These are phyloP conservation scores for Boletellus ananas DNA, from an alignment of 768 basidiomycete species.

Conservation along the genomic window DNA sequence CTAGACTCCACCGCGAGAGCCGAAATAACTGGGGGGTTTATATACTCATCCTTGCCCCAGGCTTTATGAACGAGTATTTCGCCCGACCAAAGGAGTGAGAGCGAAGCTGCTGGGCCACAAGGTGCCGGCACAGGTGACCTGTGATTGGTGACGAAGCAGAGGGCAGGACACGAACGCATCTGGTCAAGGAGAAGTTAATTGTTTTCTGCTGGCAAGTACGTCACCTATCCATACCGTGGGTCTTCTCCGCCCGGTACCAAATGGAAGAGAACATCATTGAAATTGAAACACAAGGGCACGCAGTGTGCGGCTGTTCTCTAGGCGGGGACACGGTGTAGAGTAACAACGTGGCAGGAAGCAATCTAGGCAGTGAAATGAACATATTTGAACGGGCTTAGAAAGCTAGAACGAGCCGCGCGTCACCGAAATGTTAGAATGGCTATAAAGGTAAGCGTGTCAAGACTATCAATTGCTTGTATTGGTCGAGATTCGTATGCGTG, in stretches of 20 bases:
- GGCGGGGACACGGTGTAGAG: not conserved
- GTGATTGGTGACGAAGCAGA: not conserved
- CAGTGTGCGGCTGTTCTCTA: not conserved
- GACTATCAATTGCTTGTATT: not conserved
- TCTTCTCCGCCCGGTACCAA: not conserved
- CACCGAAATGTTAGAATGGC: not conserved
- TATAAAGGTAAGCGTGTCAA: not conserved
- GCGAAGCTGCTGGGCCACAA: not conserved
- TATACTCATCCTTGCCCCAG: slow-evolving; percentile 5
- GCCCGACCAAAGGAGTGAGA: not conserved
- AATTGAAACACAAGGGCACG: slow-evolving; percentile 10
- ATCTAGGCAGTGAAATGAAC: not conserved
- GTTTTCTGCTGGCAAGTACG: slow-evolving; percentile 1
- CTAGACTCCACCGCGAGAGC: too few species aligned
- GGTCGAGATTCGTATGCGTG: not conserved
- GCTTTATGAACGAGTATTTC: not conserved
- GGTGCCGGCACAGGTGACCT: not conserved
- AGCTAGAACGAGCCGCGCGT: not conserved
- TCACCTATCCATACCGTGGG: not conserved
- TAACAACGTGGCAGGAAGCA: not conserved
- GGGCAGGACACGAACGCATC: not conserved
- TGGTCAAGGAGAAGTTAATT: not conserved
- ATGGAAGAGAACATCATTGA: not conserved
- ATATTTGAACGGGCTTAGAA: not conserved
- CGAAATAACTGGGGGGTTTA: slow-evolving; percentile 9